These are phyloP conservation scores for Aquilaria sinensis DNA, from an alignment of 345 rosid species.

Conservation along the genomic window DNA sequence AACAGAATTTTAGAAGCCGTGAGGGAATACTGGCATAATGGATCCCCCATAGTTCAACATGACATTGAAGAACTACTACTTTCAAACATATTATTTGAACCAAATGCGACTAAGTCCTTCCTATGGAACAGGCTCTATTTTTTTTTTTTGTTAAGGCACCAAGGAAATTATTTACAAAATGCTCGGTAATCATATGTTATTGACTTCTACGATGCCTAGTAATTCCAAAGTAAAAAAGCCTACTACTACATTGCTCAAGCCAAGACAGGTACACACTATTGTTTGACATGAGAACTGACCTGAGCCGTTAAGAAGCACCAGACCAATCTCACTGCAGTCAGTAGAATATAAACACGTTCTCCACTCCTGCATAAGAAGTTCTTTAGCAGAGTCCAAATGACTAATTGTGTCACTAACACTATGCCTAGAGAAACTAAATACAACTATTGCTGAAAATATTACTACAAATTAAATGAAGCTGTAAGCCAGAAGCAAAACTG, in stretches of 20 bases:
- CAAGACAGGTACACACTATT: not conserved
- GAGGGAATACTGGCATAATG: too few species aligned
- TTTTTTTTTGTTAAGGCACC: not conserved
- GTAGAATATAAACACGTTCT: slow-evolving; percentile 62
- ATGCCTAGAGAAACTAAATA: not conserved
- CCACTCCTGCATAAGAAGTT: slow-evolving; percentile 60
- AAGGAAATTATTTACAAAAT: not conserved
- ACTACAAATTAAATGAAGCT: too few species aligned
- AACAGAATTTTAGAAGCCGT: not conserved
- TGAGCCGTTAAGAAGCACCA: slow-evolving; percentile 56
- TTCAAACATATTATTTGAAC: not conserved
- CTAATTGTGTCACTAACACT: slow-evolving; percentile 1
- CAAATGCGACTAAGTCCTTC: too few species aligned
- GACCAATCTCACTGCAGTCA: slow-evolving; percentile 87
- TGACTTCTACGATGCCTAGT: slow-evolving; percentile 2
- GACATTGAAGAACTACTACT: not conserved
- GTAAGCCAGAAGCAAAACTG: slow-evolving; percentile 10
- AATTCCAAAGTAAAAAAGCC: slow-evolving; percentile 1
- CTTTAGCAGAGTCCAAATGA: slow-evolving; percentile 12
- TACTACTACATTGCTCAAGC: slow-evolving; percentile 1
- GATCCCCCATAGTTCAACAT: too few species aligned
- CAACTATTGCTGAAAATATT: too few species aligned
- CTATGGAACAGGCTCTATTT: not conserved
- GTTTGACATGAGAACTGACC: slow-evolving; percentile 32
- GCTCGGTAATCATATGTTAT: not conserved